phyloP scores from a whole-genome alignment of 2,329 filamentous ascomycete genomes.

The Fusarium chaquense region DNA sequence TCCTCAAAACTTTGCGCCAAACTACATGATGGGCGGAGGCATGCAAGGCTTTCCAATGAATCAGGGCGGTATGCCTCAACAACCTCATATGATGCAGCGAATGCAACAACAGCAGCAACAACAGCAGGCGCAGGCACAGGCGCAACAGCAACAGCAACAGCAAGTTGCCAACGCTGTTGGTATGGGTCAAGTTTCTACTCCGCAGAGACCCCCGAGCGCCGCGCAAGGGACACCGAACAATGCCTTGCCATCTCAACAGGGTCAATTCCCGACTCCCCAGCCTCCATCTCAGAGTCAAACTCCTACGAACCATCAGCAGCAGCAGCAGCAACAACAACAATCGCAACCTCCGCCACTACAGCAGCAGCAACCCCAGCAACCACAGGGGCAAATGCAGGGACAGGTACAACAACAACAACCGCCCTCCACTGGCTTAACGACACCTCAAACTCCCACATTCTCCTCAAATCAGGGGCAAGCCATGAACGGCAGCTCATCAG shows the following conservation, averaged over 20 bases:
- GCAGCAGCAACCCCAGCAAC: constrained; percentile 19
- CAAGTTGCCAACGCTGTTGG: constrained; percentile 38
- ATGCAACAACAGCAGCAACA: constrained; percentile 38
- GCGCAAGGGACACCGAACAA: constrained; percentile 50
- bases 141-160: constrained; percentile 56
- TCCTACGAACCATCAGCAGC: constrained; percentile 47
- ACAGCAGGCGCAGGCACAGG: constrained; percentile 45
- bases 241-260: constrained; percentile 48
- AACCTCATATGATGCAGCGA: constrained; percentile 51
- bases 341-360: constrained; percentile 17
- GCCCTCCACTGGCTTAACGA: constrained; percentile 55
- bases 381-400: constrained; percentile 16
- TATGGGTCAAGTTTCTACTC: constrained; percentile 50
- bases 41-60: constrained; percentile 70
- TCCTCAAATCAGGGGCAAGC: constrained; percentile 58
- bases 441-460: constrained; percentile 70
- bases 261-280: constrained; percentile 54
- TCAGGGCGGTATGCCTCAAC: constrained; percentile 62
- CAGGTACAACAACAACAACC: constrained; percentile 26
- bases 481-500: constrained; percentile 56
- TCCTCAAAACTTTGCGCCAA: constrained; percentile 64
- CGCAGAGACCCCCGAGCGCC: constrained; percentile 52
- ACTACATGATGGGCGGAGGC: constrained; percentile 64
- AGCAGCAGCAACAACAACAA: constrained; percentile 30
- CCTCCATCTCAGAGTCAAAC: constrained; percentile 54